phyloP scores from a whole-genome alignment of 208 protist species.

The Acanthamoeba pearcei region DNA sequence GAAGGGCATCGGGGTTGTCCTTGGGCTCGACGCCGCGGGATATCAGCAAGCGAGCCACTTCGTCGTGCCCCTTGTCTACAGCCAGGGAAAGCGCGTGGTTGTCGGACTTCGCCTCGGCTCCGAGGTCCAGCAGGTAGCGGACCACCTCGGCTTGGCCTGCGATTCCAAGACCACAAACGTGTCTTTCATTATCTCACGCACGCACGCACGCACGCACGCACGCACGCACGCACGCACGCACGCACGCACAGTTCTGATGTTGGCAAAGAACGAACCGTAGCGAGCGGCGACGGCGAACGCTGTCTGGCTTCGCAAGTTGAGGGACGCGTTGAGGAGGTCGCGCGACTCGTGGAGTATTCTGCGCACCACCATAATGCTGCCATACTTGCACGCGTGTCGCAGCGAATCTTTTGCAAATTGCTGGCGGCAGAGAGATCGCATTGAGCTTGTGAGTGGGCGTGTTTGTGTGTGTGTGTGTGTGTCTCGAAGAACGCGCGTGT shows the following conservation, averaged over 20 bases:
- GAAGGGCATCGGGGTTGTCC: not conserved
- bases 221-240: too few species aligned
- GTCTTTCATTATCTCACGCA: too few species aligned
- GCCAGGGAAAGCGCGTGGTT: not conserved
- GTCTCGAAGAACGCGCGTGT: too few species aligned
- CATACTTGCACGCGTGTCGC: not conserved
- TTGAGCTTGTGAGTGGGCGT: not conserved
- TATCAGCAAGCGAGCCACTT: not conserved
- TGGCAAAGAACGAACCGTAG: not conserved
- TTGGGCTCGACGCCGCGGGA: not conserved
- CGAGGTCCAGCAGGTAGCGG: not conserved
- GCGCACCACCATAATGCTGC: not conserved
- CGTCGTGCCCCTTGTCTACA: not conserved
- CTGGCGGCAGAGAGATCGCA: not conserved
- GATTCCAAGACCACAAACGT: too few species aligned
- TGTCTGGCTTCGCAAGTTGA: not conserved
- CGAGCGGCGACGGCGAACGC: not conserved
- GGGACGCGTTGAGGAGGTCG: not conserved
- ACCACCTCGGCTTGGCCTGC: conserved; percentile 4
- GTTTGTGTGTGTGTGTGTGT: not conserved
- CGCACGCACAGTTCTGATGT: too few species aligned
- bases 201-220: too few species aligned
- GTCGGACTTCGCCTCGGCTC: not conserved
- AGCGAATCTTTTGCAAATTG: not conserved
- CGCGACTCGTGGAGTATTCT: not conserved